Evolutionary conservation across 179 eudicot genomes (phyloP).

Genomic region (Nepenthes alata): DNA sequence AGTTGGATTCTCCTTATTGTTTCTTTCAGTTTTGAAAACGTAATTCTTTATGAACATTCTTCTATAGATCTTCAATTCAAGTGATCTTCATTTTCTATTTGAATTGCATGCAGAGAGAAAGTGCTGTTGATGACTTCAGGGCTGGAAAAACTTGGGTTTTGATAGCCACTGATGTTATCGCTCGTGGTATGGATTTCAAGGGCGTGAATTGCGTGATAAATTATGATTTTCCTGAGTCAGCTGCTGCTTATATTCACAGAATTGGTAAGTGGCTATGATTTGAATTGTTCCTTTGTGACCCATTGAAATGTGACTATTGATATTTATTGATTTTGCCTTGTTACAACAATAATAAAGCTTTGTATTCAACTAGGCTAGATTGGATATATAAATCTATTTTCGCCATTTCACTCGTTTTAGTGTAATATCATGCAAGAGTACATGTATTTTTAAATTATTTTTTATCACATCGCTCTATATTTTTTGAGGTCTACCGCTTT

Average conservation of each 20-base stretch:
- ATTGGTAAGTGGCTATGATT: constrained; percentile 42
- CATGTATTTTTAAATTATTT: too few relatives aligned
- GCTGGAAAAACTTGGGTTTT: constrained; percentile 97
- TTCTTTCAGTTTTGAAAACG: too few relatives aligned
- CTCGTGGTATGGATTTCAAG: constrained; percentile 99
- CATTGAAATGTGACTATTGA: background rate
- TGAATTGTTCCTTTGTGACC: background rate
- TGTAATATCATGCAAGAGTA: too few relatives aligned
- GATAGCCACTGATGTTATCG: constrained; percentile 86
- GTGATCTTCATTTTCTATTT: constrained; percentile 1
- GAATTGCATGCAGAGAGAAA: constrained; percentile 50
- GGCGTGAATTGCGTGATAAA: constrained; percentile 91
- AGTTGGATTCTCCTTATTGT: too few relatives aligned
- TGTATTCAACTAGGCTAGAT: too few relatives aligned
- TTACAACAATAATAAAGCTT: background rate
- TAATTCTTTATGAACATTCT: too few relatives aligned
- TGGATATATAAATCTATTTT: too few relatives aligned
- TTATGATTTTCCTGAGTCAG: constrained; percentile 93
- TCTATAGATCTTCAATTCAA: background rate
- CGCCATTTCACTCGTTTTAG: too few relatives aligned
- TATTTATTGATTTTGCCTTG: background rate
- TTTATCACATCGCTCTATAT: too few relatives aligned
- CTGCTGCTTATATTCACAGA: constrained; percentile 83
- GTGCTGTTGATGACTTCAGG: constrained; percentile 82
- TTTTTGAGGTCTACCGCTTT: too few relatives aligned